These are phyloP conservation scores for Metschnikowia vanudenii DNA, from an alignment of 805 yeast species.

Conservation along the genomic window DNA sequence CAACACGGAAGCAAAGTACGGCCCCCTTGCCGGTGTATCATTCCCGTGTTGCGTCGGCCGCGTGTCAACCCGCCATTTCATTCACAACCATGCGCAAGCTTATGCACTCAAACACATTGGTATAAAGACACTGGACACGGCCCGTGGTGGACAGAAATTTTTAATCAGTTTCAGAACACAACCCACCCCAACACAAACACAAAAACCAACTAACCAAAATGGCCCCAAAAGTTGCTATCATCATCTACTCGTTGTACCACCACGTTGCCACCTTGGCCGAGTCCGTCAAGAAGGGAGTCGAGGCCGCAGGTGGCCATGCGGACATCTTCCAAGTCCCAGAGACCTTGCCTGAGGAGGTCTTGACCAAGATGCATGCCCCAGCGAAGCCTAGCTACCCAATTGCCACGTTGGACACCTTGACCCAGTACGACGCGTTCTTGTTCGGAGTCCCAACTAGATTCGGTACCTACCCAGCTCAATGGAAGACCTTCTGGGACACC, in stretches of 20 bases:
- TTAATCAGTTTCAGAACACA: too few species aligned
- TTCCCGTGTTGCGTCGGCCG: not conserved
- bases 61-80: too few species aligned
- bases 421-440: slow-evolving; percentile 21
- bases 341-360: slow-evolving; percentile 21
- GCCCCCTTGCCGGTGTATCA: not conserved
- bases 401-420: slow-evolving; percentile 22
- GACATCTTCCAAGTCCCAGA: slow-evolving; percentile 22
- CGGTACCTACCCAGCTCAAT: slow-evolving; percentile 23
- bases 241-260: slow-evolving; percentile 80
- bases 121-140: not conserved
- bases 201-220: slow-evolving; percentile 10
- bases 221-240: slow-evolving; percentile 59
- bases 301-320: slow-evolving; percentile 57
- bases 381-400: slow-evolving; percentile 21
- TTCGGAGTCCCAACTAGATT: slow-evolving; percentile 23
- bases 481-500: slow-evolving; percentile 23
- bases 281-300: slow-evolving; percentile 66
- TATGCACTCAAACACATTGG: not conserved
- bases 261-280: slow-evolving; percentile 72
- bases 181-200: not conserved
- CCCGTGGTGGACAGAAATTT: not conserved
- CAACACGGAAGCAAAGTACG: not conserved
- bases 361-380: slow-evolving; percentile 21
- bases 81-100: too few species aligned